Base-by-base conservation (phyloP, 805 yeast genomes). In the Candida piceae region DNA sequence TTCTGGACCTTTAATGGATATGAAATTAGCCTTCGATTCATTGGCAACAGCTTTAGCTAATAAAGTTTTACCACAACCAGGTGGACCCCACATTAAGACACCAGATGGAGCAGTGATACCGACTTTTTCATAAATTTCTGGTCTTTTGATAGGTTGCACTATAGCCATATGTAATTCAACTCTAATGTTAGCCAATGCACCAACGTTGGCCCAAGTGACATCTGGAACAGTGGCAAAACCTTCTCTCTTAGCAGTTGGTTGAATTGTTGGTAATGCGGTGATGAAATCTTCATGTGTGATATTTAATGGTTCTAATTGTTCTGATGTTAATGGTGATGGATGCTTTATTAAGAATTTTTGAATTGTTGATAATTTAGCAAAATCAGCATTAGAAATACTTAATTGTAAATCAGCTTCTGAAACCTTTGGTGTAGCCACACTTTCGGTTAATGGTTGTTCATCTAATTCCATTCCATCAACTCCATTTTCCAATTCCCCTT, bases 141-240 rank as follows among this genome's bases (percentile, higher is more conserved):
- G 98, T 45, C 85, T 76, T 53, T 82, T 80, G 49, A 93, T 89
- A 1, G 98, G 98, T 58, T 90, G 97, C 2, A 93, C 98, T 45
- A 93, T 87, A 11, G 97, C 95, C 93, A 88, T 87, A 55, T 93
- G 96, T 21, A 93, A 67, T 58, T 93, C 97, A 57, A 86, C 80
- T 49, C 98, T 72, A 24, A 87, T 80, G 13, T 76, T 71, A 7
- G 76, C 63, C 42, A 93, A 68, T 0, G 97, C 98, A 45, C 98
- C 98, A 24, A 93, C 95, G 55, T 82, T 84, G 5, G 80, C 74
- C 98, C 98, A 93, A 6, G 95, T 79, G 3, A 93, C 96, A 57
- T 93, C 97, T 0, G 98, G 98, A 10, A 93, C 94, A 0, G 97
- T 93, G 0, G 98, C 97, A 63, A 93, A 93, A 1, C 98, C 98